These are phyloP conservation scores for Phaeosphaeria sp. DNA, from an alignment of 2,329 filamentous ascomycete genomes.

Conservation along the genomic window DNA sequence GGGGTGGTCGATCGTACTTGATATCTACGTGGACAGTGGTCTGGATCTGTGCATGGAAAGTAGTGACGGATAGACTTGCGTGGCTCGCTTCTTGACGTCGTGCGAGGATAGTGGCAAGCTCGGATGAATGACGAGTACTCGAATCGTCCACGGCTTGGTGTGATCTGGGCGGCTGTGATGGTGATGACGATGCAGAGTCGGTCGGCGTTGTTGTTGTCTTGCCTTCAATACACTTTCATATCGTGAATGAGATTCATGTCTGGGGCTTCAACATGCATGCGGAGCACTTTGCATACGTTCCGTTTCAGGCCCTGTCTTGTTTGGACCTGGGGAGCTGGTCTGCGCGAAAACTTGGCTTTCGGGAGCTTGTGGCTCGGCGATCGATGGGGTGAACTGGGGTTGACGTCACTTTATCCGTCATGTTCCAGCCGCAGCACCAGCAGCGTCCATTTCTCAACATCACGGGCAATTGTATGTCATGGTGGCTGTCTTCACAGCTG, in stretches of 20 bases:
- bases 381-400: not conserved
- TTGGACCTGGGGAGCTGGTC: not conserved
- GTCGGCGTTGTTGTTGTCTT: not conserved
- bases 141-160: conserved; percentile 1
- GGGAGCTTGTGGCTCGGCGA: conserved; percentile 8
- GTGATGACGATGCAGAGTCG: conserved; percentile 1
- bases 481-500: too few relatives aligned
- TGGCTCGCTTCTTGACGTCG: not conserved
- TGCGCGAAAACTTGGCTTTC: conserved; percentile 10
- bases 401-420: conserved; percentile 3
- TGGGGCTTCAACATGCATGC: not conserved
- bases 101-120: not conserved
- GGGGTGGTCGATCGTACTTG: not conserved
- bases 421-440: not conserved
- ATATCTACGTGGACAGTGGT: not conserved
- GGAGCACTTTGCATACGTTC: not conserved
- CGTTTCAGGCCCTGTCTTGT: not conserved
- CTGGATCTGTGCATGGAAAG: not conserved
- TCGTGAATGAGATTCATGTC: too few relatives aligned
- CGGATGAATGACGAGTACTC: conserved; percentile 4
- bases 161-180: not conserved
- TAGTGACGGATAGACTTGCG: not conserved
- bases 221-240: not conserved
- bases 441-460: not conserved
- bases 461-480: too few relatives aligned